Conservation (phyloP, 2,329 filamentous ascomycete species). For the Passalora sequoiae region DNA sequence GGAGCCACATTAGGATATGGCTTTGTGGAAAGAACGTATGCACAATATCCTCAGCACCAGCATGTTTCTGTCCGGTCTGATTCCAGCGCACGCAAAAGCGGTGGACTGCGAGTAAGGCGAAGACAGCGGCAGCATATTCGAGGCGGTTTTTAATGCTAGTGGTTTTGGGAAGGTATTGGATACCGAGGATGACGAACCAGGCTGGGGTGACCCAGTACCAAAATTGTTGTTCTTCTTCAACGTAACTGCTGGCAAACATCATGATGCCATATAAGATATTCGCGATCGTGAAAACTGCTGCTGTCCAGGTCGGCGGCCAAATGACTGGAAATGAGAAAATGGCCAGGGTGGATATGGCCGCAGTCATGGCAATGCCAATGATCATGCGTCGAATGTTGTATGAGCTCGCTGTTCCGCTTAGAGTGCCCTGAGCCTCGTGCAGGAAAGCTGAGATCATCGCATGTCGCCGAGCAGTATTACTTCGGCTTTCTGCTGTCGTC, state of each 20-base stretch:
- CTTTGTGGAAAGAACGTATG: constrained; percentile 62
- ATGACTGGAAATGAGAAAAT: constrained; percentile 31
- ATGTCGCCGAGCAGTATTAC: constrained; percentile 11
- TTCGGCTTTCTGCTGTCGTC: not conserved
- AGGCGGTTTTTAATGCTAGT: not conserved
- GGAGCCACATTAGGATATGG: constrained; percentile 64
- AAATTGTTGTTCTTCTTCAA: constrained; percentile 97
- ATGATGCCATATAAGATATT: constrained; percentile 63
- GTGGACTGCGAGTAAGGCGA: constrained; percentile 52
- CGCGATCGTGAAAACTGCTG: constrained; percentile 35
- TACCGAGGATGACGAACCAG: constrained; percentile 50
- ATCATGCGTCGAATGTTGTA: constrained; percentile 68
- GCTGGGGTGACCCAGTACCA: constrained; percentile 87
- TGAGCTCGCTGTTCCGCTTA: constrained; percentile 88
- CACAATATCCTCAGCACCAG: constrained; percentile 83
- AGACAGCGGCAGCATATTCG: constrained; percentile 15
- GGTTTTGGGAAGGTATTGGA: constrained; percentile 7
- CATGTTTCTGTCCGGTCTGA: constrained; percentile 93
- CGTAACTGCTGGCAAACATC: constrained; percentile 98
- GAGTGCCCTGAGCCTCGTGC: constrained; percentile 64
- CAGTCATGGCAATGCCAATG: constrained; percentile 41
- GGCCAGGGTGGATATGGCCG: constrained; percentile 39
- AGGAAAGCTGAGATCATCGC: constrained; percentile 52
- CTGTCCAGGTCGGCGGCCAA: constrained; percentile 43
- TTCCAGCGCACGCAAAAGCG: constrained; percentile 79